These are phyloP conservation scores for Babesia gibsoni DNA, from an alignment of 169 alveolate species.

Conservation along the genomic window DNA sequence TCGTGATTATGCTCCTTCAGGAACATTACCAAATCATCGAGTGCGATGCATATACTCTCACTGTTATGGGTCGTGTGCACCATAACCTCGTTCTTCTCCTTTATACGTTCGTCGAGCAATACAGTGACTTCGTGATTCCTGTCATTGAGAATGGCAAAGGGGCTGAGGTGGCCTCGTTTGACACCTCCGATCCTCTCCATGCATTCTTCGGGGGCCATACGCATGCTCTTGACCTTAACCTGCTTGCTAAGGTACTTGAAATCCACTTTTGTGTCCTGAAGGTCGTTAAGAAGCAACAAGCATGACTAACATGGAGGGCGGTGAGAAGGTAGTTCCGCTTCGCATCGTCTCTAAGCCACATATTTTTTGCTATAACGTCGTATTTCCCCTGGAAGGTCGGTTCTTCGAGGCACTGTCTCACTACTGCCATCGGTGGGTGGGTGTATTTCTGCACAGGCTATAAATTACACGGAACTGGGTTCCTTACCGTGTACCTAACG, in stretches of 20 bases:
- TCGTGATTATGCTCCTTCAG: slow-evolving; percentile 35
- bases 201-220: slow-evolving; percentile 74
- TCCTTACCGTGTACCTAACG: slow-evolving; percentile 31
- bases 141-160: slow-evolving; percentile 76
- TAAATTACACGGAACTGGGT: neutral
- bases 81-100: slow-evolving; percentile 48
- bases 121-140: slow-evolving; percentile 40
- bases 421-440: slow-evolving; percentile 43
- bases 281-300: no score
- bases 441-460: slow-evolving; percentile 14
- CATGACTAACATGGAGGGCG: slow-evolving; percentile 49
- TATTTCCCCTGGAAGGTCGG: slow-evolving; percentile 28
- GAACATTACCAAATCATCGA: slow-evolving; percentile 43
- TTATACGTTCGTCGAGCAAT: slow-evolving; percentile 46
- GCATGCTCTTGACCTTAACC: slow-evolving; percentile 70
- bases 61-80: slow-evolving; percentile 58
- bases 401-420: slow-evolving; percentile 43
- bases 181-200: slow-evolving; percentile 67
- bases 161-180: slow-evolving; percentile 74
- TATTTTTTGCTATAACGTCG: slow-evolving; percentile 29
- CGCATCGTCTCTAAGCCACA: slow-evolving; percentile 44
- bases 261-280: slow-evolving; percentile 62
- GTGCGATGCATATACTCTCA: slow-evolving; percentile 49
- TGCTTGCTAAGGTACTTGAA: slow-evolving; percentile 63
- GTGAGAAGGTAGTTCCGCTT: slow-evolving; percentile 46